Percentiles rank a stretch among this genome's conserved stretches.
These are phyloP conservation scores for Pythium chondricola DNA, from an alignment of 352 stramenopile genomes.

Conservation along the genomic window DNA sequence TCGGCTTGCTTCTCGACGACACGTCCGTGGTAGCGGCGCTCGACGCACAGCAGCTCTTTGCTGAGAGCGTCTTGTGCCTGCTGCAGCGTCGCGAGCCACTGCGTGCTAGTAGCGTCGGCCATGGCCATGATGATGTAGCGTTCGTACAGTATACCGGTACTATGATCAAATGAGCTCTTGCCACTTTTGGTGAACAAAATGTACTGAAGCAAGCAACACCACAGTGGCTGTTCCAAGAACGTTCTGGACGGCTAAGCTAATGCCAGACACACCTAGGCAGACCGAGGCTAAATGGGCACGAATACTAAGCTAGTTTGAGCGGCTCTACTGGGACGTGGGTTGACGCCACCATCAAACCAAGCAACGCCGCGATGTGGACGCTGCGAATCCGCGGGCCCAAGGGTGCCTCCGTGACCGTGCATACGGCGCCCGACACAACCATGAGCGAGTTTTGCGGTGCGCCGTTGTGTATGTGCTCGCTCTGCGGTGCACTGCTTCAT, in stretches of 20 bases:
- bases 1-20: conserved; percentile 4
- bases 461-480: conserved; percentile 5
- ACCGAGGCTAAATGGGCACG: no score
- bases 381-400: conserved; percentile 55
- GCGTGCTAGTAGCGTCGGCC: neutral
- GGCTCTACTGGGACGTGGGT: neutral
- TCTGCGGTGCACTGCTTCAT: neutral
- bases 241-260: no score
- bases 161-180: no score
- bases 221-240: no score
- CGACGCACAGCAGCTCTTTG: conserved; percentile 60
- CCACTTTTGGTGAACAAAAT: no score
- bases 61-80: conserved; percentile 10
- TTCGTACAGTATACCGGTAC: no score
- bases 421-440: conserved; percentile 30
- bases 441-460: conserved; percentile 48
- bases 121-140: neutral
- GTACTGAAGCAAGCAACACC: no score
- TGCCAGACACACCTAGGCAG: no score
- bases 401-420: conserved; percentile 46
- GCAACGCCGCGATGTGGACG: conserved; percentile 40
- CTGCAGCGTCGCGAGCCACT: conserved; percentile 11
- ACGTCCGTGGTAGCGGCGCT: conserved; percentile 57
- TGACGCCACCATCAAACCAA: neutral
- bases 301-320: no score